Base-by-base conservation (phyloP, 352 stramenopile genomes). In the Elongisporangium undulatum region DNA sequence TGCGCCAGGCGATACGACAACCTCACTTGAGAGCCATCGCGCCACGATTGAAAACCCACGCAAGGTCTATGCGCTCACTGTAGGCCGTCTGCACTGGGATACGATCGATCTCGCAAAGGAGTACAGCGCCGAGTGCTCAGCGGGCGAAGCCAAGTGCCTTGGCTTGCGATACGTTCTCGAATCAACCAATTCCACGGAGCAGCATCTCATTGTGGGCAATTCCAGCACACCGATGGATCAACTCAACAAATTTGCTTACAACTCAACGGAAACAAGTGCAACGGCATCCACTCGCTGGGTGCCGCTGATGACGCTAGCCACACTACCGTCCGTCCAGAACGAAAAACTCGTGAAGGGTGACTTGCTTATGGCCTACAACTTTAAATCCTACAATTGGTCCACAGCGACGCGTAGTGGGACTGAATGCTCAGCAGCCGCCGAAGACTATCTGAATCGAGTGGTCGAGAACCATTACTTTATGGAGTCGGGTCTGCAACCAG, bases 391-490 rank as follows among this genome's bases (percentile, higher is more conserved):
- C n/a, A 52, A 60, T 5, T 62, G 53, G 4, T 58, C 65, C 16
- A 51, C 62, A 1, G 75, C 67, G 66, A 16, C 45, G 26, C 65
- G 52, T 23, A 56, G 77, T n/a, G 66, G 65, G 51, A 58, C 62
- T 19, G 63, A 61, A n/a, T 85, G 74, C 38, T 83, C 75, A 0
- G 64, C 69, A 8, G 68, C 64, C 4, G 59, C 78, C 54, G 75
- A 87, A 52, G 64, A 68, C 2, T 66, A 79, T 9, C 65, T 66
- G 13, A 56, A 57, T 3, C 70, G 75, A 23, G 51, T 79, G 17
- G 66, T 68, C 22, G 49, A 64, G 62, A 85, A 85, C 58, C 66
- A 61, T 38, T 80, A 66, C 63, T 70, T 72, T 56, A 82, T 83
- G 56, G 59, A 75, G n/a, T 62, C 50, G 22, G 73, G 75, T 1